Conservation (phyloP, 305 asterid genomes). For the Fraxinus sp. region DNA sequence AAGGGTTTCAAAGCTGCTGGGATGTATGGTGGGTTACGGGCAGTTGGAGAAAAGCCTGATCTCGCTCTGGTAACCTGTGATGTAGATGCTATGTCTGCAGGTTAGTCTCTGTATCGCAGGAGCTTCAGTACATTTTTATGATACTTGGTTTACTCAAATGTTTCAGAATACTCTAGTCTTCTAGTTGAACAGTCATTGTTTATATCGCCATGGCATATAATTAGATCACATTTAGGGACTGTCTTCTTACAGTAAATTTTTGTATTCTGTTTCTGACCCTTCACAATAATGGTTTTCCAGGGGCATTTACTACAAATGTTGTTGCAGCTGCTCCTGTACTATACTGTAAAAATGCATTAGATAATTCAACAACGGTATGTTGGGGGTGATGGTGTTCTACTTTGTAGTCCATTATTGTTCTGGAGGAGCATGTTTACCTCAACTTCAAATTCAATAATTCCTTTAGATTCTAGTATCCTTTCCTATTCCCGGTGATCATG, state of each 20-base stretch:
- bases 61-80: conserved; percentile 89
- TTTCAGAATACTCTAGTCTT: conserved; percentile 8
- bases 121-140: conserved; percentile 12
- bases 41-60: conserved; percentile 97
- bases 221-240: neutral
- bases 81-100: conserved; percentile 84
- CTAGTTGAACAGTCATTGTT: neutral
- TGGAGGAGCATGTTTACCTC: neutral
- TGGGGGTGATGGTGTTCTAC: neutral
- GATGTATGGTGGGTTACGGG: conserved; percentile 92
- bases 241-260: neutral
- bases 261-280: conserved; percentile 13
- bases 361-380: conserved; percentile 71
- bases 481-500: neutral
- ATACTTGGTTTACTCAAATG: conserved; percentile 6
- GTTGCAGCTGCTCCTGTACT: conserved; percentile 98
- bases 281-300: conserved; percentile 36
- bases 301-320: conserved; percentile 81
- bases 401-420: conserved; percentile 9
- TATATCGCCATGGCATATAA: neutral
- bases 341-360: conserved; percentile 74
- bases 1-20: conserved; percentile 97
- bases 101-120: conserved; percentile 28
- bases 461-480: neutral
- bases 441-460: neutral